Evolutionary conservation across 2,329 filamentous ascomycete species (phyloP), one percentile per base, ranked within the genome.

Genomic region (Pseudopyrenochaeta lycopersici): DNA sequence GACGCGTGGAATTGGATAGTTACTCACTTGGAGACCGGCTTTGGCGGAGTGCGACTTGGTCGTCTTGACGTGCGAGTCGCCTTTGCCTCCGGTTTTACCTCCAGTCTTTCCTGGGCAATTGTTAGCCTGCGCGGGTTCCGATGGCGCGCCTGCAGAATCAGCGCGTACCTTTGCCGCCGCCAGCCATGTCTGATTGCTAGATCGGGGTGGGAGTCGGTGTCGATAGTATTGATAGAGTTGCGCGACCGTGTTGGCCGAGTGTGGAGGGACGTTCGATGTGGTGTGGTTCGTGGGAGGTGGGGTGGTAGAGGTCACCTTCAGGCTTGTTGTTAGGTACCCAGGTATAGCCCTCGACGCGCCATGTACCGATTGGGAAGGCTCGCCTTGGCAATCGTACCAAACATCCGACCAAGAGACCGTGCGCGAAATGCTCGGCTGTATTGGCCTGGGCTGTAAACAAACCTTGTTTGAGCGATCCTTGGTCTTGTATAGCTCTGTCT

Each of bases 11-110:
- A 36, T 54, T 39, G 52, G 62, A 60, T 49, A 57, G 44, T 50
- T 72, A 81, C 91, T 85, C 84, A 97, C 93, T 90, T 97, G 93
- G 68, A 97, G 86, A 76, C 93, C 93, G 77, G 93, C 93, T 79
- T 95, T 93, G 74, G 92, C 91, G 71, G 92, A 97, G 84, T 97
- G 93, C 70, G 86, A 89, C 82, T 95, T 96, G 82, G 96, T 91
- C 75, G 91, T 89, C 84, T 97, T 97, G 82, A 90, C 91, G 76
- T 88, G 81, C 49, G 84, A 85, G 71, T 84, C 86, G 64, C 86
- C 85, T 84, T 95, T 95, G 69, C 91, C 90, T 70, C 91, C 91
- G 53, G 90, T 93, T 88, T 96, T 97, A 75, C 93, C 93, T 71
- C 93, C 92, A 68, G 80, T 82, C 72, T 83, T 83, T 65, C 81